Conservation (phyloP, 2,329 filamentous ascomycete genomes). For the Fusarium neocosmosporiellum region DNA sequence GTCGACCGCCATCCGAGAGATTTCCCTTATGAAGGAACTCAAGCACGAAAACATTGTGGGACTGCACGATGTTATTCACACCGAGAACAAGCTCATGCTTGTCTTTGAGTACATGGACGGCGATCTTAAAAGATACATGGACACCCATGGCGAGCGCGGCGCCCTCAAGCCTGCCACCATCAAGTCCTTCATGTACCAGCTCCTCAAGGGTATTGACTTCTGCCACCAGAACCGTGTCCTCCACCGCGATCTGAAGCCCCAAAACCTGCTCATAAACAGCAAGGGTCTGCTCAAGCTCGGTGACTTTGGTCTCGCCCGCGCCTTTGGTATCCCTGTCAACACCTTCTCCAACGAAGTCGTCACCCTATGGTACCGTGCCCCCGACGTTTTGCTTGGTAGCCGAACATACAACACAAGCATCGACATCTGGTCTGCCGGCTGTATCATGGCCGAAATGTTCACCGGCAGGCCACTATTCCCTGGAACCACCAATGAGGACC, state of each 20-base stretch:
- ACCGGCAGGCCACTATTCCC: constrained; percentile 95
- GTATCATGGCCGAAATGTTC: constrained; percentile 99
- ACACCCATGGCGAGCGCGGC: constrained; percentile 88
- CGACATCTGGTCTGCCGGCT: constrained; percentile 98
- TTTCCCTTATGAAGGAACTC: constrained; percentile 98
- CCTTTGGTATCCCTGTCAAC: constrained; percentile 97
- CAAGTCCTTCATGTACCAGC: constrained; percentile 99
- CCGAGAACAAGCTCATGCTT: constrained; percentile 99
- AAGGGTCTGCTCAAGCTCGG: constrained; percentile 92
- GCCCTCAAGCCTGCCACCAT: constrained; percentile 90
- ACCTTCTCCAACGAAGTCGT: constrained; percentile 99
- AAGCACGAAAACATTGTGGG: constrained; percentile 99
- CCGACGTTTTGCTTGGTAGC: constrained; percentile 92
- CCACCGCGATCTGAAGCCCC: constrained; percentile 94
- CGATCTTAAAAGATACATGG: constrained; percentile 99
- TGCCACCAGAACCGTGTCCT: constrained; percentile 98
- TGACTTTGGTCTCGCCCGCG: constrained; percentile 92
- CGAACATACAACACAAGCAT: constrained; percentile 99
- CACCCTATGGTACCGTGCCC: constrained; percentile 96
- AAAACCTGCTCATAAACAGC: constrained; percentile 94
- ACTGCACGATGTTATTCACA: constrained; percentile 98
- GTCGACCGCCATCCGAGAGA: constrained; percentile 96
- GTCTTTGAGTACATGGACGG: constrained; percentile 99
- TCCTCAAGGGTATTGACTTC: constrained; percentile 94
- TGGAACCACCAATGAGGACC: constrained; percentile 97